phyloP scores from a whole-genome alignment of 2,329 filamentous ascomycete species.

The Myriosclerotinia curreyana region DNA sequence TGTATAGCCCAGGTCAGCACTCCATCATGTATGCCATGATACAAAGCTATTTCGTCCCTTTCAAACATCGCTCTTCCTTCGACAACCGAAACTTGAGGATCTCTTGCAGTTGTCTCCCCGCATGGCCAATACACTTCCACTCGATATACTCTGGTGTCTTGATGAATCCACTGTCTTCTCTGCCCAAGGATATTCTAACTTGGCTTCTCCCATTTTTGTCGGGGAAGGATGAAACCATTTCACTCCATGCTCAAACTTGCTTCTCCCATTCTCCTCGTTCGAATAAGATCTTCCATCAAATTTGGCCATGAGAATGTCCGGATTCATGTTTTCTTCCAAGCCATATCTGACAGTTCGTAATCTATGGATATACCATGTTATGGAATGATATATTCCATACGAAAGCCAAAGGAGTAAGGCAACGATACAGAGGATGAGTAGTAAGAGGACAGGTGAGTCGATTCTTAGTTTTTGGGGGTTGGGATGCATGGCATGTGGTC shows the following conservation, averaged over 20 bases:
- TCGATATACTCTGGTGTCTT: conserved; percentile 9
- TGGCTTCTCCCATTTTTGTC: not conserved
- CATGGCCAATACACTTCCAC: not conserved
- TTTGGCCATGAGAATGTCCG: conserved; percentile 1
- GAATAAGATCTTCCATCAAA: not conserved
- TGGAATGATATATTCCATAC: not conserved
- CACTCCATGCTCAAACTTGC: not conserved
- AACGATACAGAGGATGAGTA: conserved; percentile 2
- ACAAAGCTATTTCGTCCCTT: not conserved
- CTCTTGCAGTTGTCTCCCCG: not conserved
- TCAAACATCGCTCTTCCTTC: conserved; percentile 1
- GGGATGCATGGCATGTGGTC: conserved; percentile 12
- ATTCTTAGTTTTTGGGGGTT: conserved; percentile 14
- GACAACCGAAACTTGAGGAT: not conserved
- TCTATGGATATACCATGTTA: conserved; percentile 2
- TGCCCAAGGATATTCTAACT: not conserved
- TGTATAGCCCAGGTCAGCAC: not conserved
- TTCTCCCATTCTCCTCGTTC: not conserved
- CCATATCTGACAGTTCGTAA: not conserved
- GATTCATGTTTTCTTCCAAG: not conserved
- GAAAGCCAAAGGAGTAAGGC: conserved; percentile 8
- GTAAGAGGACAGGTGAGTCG: not conserved
- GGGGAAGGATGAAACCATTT: not conserved
- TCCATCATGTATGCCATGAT: not conserved
- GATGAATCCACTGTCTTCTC: not conserved